These are phyloP conservation scores for Lentinula sp. DNA, from an alignment of 768 basidiomycete genomes.

Conservation along the genomic window DNA sequence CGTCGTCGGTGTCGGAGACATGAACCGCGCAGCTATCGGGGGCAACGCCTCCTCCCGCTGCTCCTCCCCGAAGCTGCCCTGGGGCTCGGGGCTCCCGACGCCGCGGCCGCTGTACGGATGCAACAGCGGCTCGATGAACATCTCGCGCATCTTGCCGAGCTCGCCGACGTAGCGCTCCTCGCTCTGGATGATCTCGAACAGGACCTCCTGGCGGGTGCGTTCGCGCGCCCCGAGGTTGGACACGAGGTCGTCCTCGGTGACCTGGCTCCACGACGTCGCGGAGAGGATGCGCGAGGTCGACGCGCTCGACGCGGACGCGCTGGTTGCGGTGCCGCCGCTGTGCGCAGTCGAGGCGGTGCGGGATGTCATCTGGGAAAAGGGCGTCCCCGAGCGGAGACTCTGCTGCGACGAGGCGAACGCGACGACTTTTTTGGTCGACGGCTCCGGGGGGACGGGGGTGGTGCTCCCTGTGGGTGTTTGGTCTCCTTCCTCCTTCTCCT, in stretches of 20 bases:
- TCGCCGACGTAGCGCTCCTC: constrained; percentile 97
- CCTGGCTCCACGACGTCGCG: constrained; percentile 87
- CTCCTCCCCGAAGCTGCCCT: too few species aligned
- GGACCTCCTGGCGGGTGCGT: constrained; percentile 90
- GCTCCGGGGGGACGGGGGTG: constrained; percentile 18
- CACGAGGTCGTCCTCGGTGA: constrained; percentile 90
- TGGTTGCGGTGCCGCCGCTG: background rate
- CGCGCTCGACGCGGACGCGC: background rate
- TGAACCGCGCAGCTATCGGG: constrained; percentile 90
- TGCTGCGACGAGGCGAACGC: too few species aligned
- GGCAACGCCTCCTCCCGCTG: constrained; percentile 64
- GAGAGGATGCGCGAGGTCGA: constrained; percentile 51
- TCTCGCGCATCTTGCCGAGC: constrained; percentile 86
- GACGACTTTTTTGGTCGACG: constrained; percentile 43
- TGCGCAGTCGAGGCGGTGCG: too few species aligned
- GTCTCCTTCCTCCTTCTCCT: too few species aligned
- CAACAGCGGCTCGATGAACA: constrained; percentile 84
- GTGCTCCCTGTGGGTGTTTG: constrained; percentile 37
- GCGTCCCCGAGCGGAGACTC: constrained; percentile 71
- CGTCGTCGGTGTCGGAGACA: constrained; percentile 44
- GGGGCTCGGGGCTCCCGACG: constrained; percentile 14
- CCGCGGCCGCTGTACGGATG: constrained; percentile 54
- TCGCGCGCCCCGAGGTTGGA: constrained; percentile 91
- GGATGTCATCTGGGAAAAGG: constrained; percentile 67
- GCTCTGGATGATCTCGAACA: constrained; percentile 95